These are phyloP conservation scores for Vanrija sp. DNA, from an alignment of 1,284 basidiomycete genomes.

Conservation along the genomic window DNA sequence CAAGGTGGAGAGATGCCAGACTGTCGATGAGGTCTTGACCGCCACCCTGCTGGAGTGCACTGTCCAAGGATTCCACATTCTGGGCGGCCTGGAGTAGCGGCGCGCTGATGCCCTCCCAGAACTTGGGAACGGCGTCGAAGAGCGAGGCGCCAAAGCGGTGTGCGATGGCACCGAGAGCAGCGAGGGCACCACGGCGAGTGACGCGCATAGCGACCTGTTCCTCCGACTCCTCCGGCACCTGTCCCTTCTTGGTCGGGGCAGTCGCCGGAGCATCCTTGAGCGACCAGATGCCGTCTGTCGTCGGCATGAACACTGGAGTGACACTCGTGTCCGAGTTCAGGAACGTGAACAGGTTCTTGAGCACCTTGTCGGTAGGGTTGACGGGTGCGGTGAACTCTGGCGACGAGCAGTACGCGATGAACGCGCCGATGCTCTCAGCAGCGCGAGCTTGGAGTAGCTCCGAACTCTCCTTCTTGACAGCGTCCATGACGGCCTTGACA, in stretches of 20 bases:
- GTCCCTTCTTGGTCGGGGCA: constrained; percentile 49
- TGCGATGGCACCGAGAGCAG: constrained; percentile 78
- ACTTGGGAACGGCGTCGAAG: constrained; percentile 74
- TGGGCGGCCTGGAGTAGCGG: constrained; percentile 55
- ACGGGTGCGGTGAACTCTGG: constrained; percentile 56
- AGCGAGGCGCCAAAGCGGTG: constrained; percentile 69
- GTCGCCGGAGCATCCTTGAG: constrained; percentile 55
- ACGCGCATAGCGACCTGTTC: constrained; percentile 55
- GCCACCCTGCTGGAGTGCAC: not conserved
- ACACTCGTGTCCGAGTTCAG: constrained; percentile 85
- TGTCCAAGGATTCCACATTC: not conserved
- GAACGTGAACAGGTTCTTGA: constrained; percentile 96
- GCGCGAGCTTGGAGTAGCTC: constrained; percentile 84
- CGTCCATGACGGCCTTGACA: constrained; percentile 96
- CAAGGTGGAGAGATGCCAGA: constrained; percentile 80
- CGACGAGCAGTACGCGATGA: constrained; percentile 80
- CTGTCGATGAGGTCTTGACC: constrained; percentile 94
- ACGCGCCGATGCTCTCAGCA: constrained; percentile 77
- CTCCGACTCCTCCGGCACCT: constrained; percentile 41
- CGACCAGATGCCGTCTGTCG: constrained; percentile 73
- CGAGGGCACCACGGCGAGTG: constrained; percentile 72
- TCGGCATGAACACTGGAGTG: constrained; percentile 77
- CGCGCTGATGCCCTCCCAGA: constrained; percentile 90
- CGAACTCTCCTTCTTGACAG: constrained; percentile 95
- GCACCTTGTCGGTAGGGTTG: constrained; percentile 81